phyloP scores from a whole-genome alignment of 208 protist species.

The Tritrichomonas musculus region DNA sequence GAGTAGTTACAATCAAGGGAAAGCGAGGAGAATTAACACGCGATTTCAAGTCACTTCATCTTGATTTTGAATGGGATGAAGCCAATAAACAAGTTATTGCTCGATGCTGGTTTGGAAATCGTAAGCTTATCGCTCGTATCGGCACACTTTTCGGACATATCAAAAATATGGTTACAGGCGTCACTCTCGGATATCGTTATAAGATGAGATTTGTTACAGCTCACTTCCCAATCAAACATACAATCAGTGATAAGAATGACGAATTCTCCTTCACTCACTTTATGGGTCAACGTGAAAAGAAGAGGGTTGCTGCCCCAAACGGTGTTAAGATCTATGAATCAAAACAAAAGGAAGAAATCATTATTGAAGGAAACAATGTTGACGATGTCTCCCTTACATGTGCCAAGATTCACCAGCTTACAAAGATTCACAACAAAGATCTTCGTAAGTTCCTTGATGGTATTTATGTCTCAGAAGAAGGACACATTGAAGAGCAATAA shows the following conservation, averaged over 20 bases:
- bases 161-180: constrained; percentile 14
- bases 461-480: neutral
- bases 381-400: neutral
- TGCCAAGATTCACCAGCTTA: neutral
- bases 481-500: neutral
- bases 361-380: neutral
- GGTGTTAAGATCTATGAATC: neutral
- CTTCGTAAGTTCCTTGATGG: constrained; percentile 19
- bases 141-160: neutral
- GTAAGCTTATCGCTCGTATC: neutral
- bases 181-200: neutral
- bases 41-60: neutral
- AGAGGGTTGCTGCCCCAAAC: neutral
- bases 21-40: too few species aligned
- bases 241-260: neutral
- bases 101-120: neutral
- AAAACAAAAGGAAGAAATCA: too few species aligned
- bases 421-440: neutral
- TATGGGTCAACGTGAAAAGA: neutral
- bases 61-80: neutral
- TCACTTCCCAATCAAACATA: neutral
- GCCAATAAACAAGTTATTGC: neutral
- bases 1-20: neutral
- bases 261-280: neutral
- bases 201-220: neutral